Evolutionary conservation across 257 asterid genomes (phyloP).

Genomic region (Nicotiana otophora): DNA sequence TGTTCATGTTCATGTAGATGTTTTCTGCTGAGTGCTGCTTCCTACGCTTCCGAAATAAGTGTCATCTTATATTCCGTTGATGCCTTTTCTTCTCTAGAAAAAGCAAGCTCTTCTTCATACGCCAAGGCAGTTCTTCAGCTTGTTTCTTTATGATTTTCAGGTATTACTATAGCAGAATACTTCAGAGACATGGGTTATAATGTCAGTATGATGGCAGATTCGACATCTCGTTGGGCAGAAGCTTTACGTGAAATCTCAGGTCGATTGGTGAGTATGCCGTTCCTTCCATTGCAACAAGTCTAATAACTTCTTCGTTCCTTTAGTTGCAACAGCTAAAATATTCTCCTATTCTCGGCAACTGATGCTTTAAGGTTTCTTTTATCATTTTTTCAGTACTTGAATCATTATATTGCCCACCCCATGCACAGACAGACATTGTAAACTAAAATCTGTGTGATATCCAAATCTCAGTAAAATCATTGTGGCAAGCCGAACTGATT

Average conservation of each 20-base stretch:
- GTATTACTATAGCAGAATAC: constrained; percentile 95
- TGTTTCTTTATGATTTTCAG: constrained; percentile 39
- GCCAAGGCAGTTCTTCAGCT: not conserved
- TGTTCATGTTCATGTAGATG: not conserved
- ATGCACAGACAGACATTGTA: not conserved
- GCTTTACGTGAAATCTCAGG: constrained; percentile 99
- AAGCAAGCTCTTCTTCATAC: not conserved
- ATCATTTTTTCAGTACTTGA: not conserved
- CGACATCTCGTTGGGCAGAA: constrained; percentile 99
- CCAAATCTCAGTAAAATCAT: not conserved
- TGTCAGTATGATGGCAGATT: constrained; percentile 99
- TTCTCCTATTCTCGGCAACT: not conserved
- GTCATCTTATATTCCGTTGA: not conserved
- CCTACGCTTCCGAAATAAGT: not conserved
- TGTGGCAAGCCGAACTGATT: not conserved
- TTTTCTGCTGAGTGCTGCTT: not conserved
- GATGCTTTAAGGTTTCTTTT: not conserved
- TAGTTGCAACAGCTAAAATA: not conserved
- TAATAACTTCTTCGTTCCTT: not conserved
- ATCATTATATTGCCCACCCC: not conserved
- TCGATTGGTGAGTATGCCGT: constrained; percentile 66
- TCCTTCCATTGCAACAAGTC: constrained; percentile 9
- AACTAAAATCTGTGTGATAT: not conserved
- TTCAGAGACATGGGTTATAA: constrained; percentile 99
- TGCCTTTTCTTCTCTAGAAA: not conserved